Percentiles rank a stretch among this genome's conserved stretches.
Evolutionary conservation across 2,329 filamentous ascomycete genomes (phyloP).

Genomic region (Apiospora koreana): DNA sequence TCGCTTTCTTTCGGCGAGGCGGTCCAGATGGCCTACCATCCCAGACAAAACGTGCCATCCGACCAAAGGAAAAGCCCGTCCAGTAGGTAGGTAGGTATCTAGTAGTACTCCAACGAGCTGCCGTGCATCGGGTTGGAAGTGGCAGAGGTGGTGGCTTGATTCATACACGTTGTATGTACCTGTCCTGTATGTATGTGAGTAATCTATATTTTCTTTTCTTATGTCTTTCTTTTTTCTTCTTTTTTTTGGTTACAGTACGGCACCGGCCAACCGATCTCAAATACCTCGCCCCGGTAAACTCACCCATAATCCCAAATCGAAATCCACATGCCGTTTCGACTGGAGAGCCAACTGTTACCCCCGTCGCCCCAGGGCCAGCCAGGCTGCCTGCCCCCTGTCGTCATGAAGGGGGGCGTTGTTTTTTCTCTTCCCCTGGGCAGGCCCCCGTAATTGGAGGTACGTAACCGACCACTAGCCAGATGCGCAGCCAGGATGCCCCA

Average conservation of each 20-base stretch:
- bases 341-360: neutral
- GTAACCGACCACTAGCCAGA: neutral
- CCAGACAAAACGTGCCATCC: slow-evolving; percentile 2
- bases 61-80: neutral
- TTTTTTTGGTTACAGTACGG: no score
- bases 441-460: slow-evolving; percentile 1
- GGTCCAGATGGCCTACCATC: neutral
- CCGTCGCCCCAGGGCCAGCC: neutral
- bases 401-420: neutral
- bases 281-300: neutral
- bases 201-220: neutral
- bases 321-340: slow-evolving; percentile 1
- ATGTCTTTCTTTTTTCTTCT: neutral
- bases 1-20: neutral
- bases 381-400: neutral
- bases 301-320: neutral
- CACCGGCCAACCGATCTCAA: neutral
- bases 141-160: neutral
- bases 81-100: no score
- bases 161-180: neutral
- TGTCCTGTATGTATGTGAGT: neutral
- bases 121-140: neutral
- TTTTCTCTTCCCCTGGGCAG: neutral
- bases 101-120: neutral
- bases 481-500: neutral